Conservation (phyloP, 176 grass and related monocot genomes). For the Eleusine coracana region DNA sequence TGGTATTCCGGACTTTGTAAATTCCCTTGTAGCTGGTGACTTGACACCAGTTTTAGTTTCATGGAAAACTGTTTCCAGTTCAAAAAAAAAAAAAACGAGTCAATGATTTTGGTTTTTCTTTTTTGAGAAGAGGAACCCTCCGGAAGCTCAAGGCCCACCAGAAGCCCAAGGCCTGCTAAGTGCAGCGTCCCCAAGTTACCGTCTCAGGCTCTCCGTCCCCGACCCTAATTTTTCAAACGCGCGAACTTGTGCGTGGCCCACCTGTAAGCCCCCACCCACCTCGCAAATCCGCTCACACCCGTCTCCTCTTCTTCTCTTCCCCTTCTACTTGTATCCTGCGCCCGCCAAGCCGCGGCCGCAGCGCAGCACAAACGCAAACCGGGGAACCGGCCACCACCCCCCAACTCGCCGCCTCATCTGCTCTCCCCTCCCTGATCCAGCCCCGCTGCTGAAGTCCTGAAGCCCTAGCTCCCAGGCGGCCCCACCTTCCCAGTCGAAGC, state of each 20-base stretch:
- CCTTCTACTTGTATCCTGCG: conserved; percentile 36
- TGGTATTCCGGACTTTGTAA: no score
- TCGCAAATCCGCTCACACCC: not conserved
- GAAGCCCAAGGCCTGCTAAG: not conserved
- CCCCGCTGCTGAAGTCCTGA: not conserved
- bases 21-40: no score
- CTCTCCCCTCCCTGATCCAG: conserved; percentile 23
- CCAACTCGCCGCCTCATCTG: conserved; percentile 1
- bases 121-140: not conserved
- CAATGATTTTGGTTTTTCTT: no score
- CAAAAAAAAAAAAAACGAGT: no score
- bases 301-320: not conserved
- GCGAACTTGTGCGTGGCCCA: conserved; percentile 14
- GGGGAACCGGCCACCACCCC: conserved; percentile 9
- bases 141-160: not conserved
- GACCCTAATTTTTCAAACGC: conserved; percentile 56
- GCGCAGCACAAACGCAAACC: conserved; percentile 33
- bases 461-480: not conserved
- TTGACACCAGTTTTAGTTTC: no score
- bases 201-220: not conserved
- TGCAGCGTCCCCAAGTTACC: not conserved
- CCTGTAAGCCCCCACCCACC: conserved; percentile 25
- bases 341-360: conserved; percentile 52
- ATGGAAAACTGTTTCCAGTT: no score
- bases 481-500: not conserved